phyloP scores from a whole-genome alignment of 176 grass and related monocot species.

The Oryza meridionalis region DNA sequence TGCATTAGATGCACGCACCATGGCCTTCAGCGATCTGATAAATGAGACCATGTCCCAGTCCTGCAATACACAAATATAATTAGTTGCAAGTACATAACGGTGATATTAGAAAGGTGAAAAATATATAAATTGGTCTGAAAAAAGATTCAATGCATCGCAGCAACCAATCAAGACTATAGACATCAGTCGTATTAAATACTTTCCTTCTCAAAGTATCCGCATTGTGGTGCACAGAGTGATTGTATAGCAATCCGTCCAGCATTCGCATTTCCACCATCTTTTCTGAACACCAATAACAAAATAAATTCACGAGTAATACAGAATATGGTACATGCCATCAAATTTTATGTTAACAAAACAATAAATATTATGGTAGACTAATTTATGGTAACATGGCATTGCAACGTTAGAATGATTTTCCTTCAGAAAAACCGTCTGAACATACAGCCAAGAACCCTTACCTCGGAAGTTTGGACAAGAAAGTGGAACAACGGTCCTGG shows the following conservation, averaged over 20 bases:
- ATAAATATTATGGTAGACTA: neutral
- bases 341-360: neutral
- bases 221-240: conserved; percentile 84
- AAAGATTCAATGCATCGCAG: neutral
- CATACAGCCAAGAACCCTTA: conserved; percentile 37
- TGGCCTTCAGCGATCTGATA: conserved; percentile 76
- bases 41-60: conserved; percentile 93
- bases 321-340: neutral
- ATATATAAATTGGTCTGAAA: conserved; percentile 13
- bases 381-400: neutral
- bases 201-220: conserved; percentile 84
- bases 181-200: conserved; percentile 2
- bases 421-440: neutral
- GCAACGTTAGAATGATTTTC: neutral
- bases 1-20: conserved; percentile 62
- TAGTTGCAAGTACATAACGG: neutral
- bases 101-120: neutral
- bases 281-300: conserved; percentile 51
- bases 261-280: conserved; percentile 57
- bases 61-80: conserved; percentile 48
- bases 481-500: conserved; percentile 54
- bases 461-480: conserved; percentile 72
- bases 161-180: neutral
- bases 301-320: conserved; percentile 14
- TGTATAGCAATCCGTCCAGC: conserved; percentile 87